Evolutionary conservation across 225 moss, liverwort and hornwort genomes (phyloP).

Genomic region (Anthoceros angustus): DNA sequence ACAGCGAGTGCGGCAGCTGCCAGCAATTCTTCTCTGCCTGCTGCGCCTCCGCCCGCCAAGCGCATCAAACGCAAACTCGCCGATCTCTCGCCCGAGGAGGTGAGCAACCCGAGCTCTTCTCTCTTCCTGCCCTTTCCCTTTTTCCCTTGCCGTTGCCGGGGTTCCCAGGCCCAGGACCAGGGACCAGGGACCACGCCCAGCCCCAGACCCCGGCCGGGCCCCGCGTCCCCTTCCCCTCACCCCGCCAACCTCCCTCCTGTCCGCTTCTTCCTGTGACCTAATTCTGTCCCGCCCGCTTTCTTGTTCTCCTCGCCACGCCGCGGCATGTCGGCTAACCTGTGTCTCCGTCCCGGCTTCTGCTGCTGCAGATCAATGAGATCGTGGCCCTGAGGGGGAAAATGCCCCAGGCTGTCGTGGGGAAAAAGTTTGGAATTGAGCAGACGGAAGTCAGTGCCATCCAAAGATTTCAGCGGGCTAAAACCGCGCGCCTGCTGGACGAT

Average conservation of each 20-base stretch:
- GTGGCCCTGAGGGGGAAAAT: constrained; percentile 56
- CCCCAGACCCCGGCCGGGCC: too few species aligned
- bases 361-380: constrained; percentile 48
- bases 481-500: constrained; percentile 68
- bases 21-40: neutral
- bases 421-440: constrained; percentile 74
- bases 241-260: too few species aligned
- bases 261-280: too few species aligned
- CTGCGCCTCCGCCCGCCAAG: constrained; percentile 38
- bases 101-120: neutral
- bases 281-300: neutral
- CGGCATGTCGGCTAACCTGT: neutral
- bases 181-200: too few species aligned
- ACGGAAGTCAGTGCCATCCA: constrained; percentile 77
- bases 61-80: constrained; percentile 48
- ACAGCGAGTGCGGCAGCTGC: neutral
- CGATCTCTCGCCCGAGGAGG: constrained; percentile 55
- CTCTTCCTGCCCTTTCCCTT: neutral
- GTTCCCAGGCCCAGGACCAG: neutral
- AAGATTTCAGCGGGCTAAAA: constrained; percentile 94
- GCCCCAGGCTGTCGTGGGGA: constrained; percentile 65
- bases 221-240: too few species aligned
- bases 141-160: neutral
- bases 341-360: neutral
- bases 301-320: neutral